Evolutionary conservation across 345 rosid species (phyloP).

Genomic region (Eucalyptus cladocalyx): DNA sequence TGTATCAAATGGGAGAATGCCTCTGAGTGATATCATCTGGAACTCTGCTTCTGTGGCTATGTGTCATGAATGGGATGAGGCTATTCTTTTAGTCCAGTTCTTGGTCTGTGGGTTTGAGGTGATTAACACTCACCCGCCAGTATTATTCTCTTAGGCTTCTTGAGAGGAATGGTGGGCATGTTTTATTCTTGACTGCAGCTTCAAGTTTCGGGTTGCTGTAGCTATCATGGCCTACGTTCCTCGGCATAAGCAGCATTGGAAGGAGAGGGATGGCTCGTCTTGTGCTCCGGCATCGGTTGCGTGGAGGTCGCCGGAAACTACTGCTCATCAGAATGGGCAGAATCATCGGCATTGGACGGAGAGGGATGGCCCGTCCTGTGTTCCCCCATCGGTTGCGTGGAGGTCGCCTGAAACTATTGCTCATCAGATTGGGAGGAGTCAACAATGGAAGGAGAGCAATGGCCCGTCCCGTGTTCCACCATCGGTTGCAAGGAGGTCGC

Average conservation of each 20-base stretch:
- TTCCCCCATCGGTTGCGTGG: neutral
- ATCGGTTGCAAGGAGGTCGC: neutral
- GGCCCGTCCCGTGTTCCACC: neutral
- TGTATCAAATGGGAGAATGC: neutral
- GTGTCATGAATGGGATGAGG: neutral
- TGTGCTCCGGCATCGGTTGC: neutral
- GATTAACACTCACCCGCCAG: neutral
- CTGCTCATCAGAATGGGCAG: neutral
- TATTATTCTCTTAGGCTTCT: neutral
- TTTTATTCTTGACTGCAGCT: neutral
- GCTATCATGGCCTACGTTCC: constrained; percentile 9
- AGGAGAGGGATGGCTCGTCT: neutral
- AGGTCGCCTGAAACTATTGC: neutral
- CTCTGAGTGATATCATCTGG: neutral
- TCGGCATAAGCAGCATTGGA: constrained; percentile 1
- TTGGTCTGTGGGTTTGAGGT: neutral
- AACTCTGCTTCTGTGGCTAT: neutral
- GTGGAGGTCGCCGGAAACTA: neutral
- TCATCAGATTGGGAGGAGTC: neutral
- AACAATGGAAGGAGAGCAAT: neutral
- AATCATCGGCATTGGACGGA: neutral
- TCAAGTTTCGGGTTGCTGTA: neutral
- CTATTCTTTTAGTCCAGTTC: neutral
- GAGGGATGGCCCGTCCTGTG: neutral
- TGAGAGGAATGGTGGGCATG: neutral